phyloP scores from a whole-genome alignment of 2,329 filamentous ascomycete species.

The Cladophialophora bantiana region DNA sequence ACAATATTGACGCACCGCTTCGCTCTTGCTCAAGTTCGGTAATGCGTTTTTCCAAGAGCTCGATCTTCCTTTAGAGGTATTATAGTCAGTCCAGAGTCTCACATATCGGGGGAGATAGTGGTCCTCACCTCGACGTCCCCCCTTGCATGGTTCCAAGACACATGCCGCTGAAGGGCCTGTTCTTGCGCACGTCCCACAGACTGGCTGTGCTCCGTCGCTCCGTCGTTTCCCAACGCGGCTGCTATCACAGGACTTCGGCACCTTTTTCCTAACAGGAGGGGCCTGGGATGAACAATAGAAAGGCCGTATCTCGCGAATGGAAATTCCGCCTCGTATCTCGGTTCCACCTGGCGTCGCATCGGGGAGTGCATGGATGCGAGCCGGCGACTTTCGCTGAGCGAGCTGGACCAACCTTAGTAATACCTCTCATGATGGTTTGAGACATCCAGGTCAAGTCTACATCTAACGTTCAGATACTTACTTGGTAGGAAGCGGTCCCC shows the following conservation, averaged over 20 bases:
- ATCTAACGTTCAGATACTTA: no score
- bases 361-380: no score
- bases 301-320: not conserved
- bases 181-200: conserved; percentile 19
- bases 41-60: conserved; percentile 8
- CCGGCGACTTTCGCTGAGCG: no score
- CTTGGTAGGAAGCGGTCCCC: no score
- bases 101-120: not conserved
- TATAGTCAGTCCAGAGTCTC: not conserved
- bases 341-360: no score
- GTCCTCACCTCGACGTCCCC: not conserved
- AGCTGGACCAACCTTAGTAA: no score
- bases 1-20: not conserved
- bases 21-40: conserved; percentile 12
- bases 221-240: conserved; percentile 14
- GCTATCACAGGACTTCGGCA: not conserved
- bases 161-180: not conserved
- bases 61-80: conserved; percentile 6
- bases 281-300: no score
- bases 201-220: conserved; percentile 15
- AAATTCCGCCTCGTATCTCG: no score
- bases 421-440: no score
- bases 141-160: conserved; percentile 10
- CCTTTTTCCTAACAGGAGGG: not conserved
- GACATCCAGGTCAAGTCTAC: no score